Conservation (phyloP, 306 rosid genomes). For the Albizia julibrissin region DNA sequence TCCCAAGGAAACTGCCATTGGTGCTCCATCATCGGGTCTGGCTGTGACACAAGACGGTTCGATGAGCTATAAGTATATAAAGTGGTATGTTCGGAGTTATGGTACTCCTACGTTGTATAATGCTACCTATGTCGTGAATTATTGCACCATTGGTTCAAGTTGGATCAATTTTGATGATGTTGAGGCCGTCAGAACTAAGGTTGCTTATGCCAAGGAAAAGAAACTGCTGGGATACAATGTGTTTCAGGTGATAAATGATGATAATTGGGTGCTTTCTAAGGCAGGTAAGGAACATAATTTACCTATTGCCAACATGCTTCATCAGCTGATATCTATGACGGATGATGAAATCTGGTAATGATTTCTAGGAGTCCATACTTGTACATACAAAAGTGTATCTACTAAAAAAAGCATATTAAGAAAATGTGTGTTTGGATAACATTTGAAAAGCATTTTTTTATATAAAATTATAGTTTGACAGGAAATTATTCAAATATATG, state of each 20-base stretch:
- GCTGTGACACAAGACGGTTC: slow-evolving; percentile 40
- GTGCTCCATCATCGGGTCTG: slow-evolving; percentile 43
- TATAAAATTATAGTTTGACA: too few relatives aligned
- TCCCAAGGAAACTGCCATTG: slow-evolving; percentile 35
- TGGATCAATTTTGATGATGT: slow-evolving; percentile 63
- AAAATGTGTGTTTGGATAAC: too few relatives aligned
- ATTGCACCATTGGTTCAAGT: slow-evolving; percentile 39
- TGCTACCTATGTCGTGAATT: slow-evolving; percentile 46
- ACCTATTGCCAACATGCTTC: neutral
- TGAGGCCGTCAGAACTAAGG: slow-evolving; percentile 44
- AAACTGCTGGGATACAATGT: slow-evolving; percentile 54
- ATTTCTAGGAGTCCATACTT: neutral
- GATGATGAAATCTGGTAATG: neutral
- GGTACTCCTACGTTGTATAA: slow-evolving; percentile 37
- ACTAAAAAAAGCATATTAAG: neutral
- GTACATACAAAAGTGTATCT: neutral
- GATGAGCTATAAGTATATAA: slow-evolving; percentile 41
- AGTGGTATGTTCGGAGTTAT: slow-evolving; percentile 39
- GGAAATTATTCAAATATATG: too few relatives aligned
- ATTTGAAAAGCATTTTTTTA: too few relatives aligned
- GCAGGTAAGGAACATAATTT: neutral
- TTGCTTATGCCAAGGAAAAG: slow-evolving; percentile 55
- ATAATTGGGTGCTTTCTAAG: slow-evolving; percentile 33
- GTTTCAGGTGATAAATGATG: slow-evolving; percentile 53
- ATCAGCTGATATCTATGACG: neutral